phyloP scores from a whole-genome alignment of 495 filamentous ascomycete species.

The Lasiosphaeriaceae sp. region DNA sequence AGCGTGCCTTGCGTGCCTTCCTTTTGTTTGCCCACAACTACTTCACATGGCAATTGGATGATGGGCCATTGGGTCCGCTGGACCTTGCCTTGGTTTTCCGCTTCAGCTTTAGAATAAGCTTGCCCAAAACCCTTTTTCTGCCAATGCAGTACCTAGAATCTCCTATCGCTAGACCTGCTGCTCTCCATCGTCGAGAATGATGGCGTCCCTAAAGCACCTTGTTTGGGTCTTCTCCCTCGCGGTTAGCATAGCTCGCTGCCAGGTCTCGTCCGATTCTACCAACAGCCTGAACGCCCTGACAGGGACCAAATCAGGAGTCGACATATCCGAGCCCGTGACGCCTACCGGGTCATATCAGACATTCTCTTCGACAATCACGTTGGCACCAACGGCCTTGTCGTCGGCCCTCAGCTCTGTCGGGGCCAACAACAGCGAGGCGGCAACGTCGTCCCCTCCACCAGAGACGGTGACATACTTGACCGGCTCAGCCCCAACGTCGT shows the following conservation, averaged over 20 bases:
- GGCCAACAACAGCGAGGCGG: constrained; percentile 43
- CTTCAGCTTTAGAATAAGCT: too few species aligned
- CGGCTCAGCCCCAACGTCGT: constrained; percentile 31
- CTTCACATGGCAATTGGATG: neutral
- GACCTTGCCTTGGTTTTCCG: too few species aligned
- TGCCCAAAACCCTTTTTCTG: too few species aligned
- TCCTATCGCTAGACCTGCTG: neutral
- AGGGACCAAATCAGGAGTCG: constrained; percentile 31
- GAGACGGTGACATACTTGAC: constrained; percentile 40
- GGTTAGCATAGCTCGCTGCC: neutral
- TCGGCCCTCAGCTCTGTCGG: constrained; percentile 18
- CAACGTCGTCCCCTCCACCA: constrained; percentile 16
- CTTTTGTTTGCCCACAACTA: too few species aligned
- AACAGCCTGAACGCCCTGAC: constrained; percentile 21
- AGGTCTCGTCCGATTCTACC: neutral
- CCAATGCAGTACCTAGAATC: too few species aligned
- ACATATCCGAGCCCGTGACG: constrained; percentile 12
- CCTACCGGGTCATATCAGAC: constrained; percentile 38
- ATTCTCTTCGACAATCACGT: constrained; percentile 31
- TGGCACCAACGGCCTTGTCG: constrained; percentile 24
- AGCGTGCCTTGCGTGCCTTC: too few species aligned
- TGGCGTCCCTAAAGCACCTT: constrained; percentile 3
- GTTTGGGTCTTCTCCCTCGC: constrained; percentile 1
- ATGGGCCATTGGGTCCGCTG: too few species aligned
- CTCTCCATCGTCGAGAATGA: neutral